Conservation (phyloP, 2,329 filamentous ascomycete species). For the Aspergillus sp. region DNA sequence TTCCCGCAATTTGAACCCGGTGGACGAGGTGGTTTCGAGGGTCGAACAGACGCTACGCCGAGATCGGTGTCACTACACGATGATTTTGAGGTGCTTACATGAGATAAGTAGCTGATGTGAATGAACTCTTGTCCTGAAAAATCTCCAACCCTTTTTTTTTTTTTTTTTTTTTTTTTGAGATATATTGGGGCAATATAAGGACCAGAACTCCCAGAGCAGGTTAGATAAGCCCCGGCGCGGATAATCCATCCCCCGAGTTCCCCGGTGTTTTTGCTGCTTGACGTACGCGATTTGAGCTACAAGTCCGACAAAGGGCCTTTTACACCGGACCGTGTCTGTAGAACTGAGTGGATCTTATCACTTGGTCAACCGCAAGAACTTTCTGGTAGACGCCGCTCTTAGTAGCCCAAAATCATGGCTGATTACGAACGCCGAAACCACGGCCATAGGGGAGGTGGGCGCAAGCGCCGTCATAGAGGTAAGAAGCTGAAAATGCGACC, state of each 20-base stretch:
- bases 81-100: background rate
- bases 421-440: constrained; percentile 58
- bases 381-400: background rate
- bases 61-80: background rate
- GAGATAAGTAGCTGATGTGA: background rate
- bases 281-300: constrained; percentile 11
- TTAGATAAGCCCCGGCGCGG: constrained; percentile 24
- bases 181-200: too few relatives aligned
- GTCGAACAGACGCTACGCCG: background rate
- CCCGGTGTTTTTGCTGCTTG: constrained; percentile 18
- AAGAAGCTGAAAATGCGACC: background rate
- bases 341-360: background rate
- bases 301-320: constrained; percentile 6
- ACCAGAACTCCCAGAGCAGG: background rate
- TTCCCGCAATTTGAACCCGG: background rate
- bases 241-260: constrained; percentile 17
- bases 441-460: constrained; percentile 50
- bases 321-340: constrained; percentile 1
- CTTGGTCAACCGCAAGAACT: background rate
- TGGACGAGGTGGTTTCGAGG: too few relatives aligned
- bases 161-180: too few relatives aligned
- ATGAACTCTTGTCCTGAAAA: background rate
- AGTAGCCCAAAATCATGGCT: constrained; percentile 41
- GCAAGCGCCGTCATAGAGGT: constrained; percentile 83
- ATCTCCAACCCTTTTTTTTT: background rate